Conservation (phyloP, 1,284 basidiomycete genomes). For the Veloboletus limbatus region DNA sequence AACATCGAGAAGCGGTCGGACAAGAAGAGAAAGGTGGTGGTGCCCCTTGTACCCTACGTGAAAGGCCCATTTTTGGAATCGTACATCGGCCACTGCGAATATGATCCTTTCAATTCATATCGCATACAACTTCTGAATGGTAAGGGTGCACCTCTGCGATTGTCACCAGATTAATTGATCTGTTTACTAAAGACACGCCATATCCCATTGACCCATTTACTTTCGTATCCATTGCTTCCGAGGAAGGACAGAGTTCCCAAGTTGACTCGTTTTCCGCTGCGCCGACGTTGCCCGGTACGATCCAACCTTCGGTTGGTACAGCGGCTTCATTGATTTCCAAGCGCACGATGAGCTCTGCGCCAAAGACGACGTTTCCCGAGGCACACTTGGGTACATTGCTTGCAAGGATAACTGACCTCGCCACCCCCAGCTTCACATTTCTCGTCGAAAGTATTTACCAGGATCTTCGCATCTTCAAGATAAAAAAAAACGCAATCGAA, state of each 20-base stretch:
- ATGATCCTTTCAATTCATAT: slow-evolving; percentile 65
- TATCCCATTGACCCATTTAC: slow-evolving; percentile 76
- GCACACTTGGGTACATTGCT: slow-evolving; percentile 57
- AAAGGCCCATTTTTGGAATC: slow-evolving; percentile 79
- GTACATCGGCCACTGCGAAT: slow-evolving; percentile 55
- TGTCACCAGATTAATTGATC: background rate
- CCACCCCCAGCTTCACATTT: slow-evolving; percentile 57
- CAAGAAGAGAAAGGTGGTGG: slow-evolving; percentile 71
- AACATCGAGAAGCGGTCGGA: slow-evolving; percentile 43
- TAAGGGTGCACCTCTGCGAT: slow-evolving; percentile 25
- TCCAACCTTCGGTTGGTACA: slow-evolving; percentile 16
- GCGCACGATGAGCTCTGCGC: slow-evolving; percentile 38
- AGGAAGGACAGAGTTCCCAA: slow-evolving; percentile 32
- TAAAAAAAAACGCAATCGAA: slow-evolving; percentile 81
- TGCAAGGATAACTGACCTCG: slow-evolving; percentile 52
- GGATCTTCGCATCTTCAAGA: slow-evolving; percentile 59
- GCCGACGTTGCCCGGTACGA: slow-evolving; percentile 39
- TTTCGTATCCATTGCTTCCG: slow-evolving; percentile 54
- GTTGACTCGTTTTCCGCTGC: slow-evolving; percentile 37
- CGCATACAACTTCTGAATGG: slow-evolving; percentile 79
- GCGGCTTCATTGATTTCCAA: slow-evolving; percentile 22
- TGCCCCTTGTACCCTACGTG: slow-evolving; percentile 71
- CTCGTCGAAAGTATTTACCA: slow-evolving; percentile 72
- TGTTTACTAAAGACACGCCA: slow-evolving; percentile 56
- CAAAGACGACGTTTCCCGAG: slow-evolving; percentile 69